phyloP scores from a whole-genome alignment of 1,284 basidiomycete genomes.

The Amylostereum areolatum region DNA sequence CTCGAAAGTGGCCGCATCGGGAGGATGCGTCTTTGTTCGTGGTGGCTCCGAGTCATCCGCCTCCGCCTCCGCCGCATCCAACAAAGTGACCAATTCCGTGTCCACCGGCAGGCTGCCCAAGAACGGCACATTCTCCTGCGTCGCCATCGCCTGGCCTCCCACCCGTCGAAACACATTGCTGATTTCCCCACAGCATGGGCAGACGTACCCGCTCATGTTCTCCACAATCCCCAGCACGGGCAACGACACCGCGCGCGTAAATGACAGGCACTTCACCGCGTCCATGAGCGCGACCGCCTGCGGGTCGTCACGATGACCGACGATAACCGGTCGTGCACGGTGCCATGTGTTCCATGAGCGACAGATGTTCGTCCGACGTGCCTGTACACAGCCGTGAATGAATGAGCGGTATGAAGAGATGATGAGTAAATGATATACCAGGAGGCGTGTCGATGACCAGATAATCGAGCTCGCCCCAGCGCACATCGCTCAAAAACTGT shows the following conservation, averaged over 20 bases:
- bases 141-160: constrained; percentile 86
- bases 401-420: not conserved
- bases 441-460: constrained; percentile 97
- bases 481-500: constrained; percentile 93
- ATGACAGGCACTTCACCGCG: constrained; percentile 93
- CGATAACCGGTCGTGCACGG: constrained; percentile 78
- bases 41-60: constrained; percentile 2
- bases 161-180: constrained; percentile 94
- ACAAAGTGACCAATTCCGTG: constrained; percentile 80
- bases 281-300: constrained; percentile 96
- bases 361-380: constrained; percentile 98
- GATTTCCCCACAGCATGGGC: constrained; percentile 91
- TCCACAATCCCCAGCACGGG: constrained; percentile 94
- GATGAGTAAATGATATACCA: constrained; percentile 46
- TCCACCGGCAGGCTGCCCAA: constrained; percentile 93
- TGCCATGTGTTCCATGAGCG: constrained; percentile 88
- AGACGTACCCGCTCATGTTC: constrained; percentile 99
- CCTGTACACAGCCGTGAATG: constrained; percentile 40
- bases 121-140: constrained; percentile 69
- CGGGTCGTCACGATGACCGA: constrained; percentile 95
- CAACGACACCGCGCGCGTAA: constrained; percentile 81
- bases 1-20: constrained; percentile 32
- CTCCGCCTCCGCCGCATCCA: constrained; percentile 62
- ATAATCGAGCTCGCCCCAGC: constrained; percentile 97
- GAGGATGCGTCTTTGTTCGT: too few species aligned